These are phyloP conservation scores for Botrytis porri DNA, from an alignment of 2,329 filamentous ascomycete genomes.

Conservation along the genomic window DNA sequence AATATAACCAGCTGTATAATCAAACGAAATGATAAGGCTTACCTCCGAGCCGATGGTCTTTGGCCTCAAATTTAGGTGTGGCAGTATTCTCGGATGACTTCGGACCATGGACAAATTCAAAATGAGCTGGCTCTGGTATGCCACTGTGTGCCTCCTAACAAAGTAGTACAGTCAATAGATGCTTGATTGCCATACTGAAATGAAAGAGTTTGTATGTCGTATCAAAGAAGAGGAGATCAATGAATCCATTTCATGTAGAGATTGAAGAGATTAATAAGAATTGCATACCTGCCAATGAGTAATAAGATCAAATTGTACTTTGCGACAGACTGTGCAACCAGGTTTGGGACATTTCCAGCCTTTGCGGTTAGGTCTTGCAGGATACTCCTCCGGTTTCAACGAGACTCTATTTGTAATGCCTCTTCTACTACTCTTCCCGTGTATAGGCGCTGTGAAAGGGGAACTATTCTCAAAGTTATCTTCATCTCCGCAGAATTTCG, in stretches of 20 bases:
- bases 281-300: background rate
- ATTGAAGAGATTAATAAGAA: background rate
- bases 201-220: background rate
- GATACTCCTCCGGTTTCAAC: background rate
- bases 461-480: background rate
- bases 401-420: background rate
- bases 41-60: background rate
- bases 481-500: background rate
- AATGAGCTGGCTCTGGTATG: background rate
- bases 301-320: background rate
- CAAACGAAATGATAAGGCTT: background rate
- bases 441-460: background rate
- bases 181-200: background rate
- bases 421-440: background rate
- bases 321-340: background rate
- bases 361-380: background rate
- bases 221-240: background rate
- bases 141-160: background rate
- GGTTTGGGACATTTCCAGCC: background rate
- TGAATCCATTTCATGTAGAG: rapidly evolving
- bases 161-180: background rate
- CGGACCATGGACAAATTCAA: background rate
- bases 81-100: background rate
- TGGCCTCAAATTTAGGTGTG: background rate
- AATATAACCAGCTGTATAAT: background rate